Evolutionary conservation across 495 filamentous ascomycete genomes (phyloP), one percentile per base, ranked within the genome.

Genomic region (Podospora bellae-mahoneyi): DNA sequence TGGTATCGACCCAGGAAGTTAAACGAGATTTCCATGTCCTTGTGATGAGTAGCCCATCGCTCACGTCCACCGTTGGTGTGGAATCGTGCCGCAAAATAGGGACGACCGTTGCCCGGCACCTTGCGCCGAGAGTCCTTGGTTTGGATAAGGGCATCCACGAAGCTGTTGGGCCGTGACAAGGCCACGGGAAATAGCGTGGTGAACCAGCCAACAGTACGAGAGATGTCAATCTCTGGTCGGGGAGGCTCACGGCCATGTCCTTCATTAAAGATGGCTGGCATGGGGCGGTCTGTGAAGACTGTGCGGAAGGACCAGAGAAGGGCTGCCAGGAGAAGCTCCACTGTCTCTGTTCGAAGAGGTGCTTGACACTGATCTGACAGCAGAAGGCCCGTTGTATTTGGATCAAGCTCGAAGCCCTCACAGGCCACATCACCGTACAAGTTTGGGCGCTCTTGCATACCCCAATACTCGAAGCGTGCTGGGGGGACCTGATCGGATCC

Each of bases 1-100:
- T 87, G 86, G 66, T 88, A 85, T 61, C 84, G 80, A 1, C 87
- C 88, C 5, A 88, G 80, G 66, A 87, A 89, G 73, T 89, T 89
- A 79, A 89, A 88, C 0, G 80, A 81, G 15, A 89, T 80, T 70
- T 89, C 88, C 74, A 89, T 84, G 13, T 82, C 81, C 67, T 75
- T 78, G 64, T 72, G 61, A 5, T 80, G 82, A 3, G 61, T 59
- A 23, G 75, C 78, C 58, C 62, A 66, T 65, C 27, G 15, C 48
- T 79, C 70, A 9, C 72, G 68, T 27, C 72, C 75, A 6, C 76
- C 78, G 5, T 70, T 67, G 2, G 77, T 76, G 28, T 84, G 73
- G 28, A 82, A 76, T 0, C 84, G 78, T 1, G 71, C 34, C 0
- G 74, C 71, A 54, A 77, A 74, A 61, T 75, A 73, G 0, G 66